These are phyloP conservation scores for Pseudopyricularia javanii DNA, from an alignment of 2,329 filamentous ascomycete species.

Conservation along the genomic window DNA sequence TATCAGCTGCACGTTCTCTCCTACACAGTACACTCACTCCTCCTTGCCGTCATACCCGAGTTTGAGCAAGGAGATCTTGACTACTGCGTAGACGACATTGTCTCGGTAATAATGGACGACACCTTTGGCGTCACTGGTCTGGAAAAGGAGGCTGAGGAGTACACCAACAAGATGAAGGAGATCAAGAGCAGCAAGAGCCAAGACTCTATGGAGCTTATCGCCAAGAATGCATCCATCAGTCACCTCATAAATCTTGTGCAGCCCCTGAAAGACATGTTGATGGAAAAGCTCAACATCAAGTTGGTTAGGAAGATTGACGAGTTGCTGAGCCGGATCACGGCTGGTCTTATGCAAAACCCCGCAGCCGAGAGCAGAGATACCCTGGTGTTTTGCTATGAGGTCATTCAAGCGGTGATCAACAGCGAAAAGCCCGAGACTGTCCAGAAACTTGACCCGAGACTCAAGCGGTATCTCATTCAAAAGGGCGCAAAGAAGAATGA, in stretches of 20 bases:
- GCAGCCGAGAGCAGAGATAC: constrained; percentile 69
- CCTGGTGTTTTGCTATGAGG: constrained; percentile 88
- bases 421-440: constrained; percentile 39
- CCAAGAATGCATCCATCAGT: constrained; percentile 65
- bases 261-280: constrained; percentile 65
- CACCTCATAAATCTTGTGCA: constrained; percentile 64
- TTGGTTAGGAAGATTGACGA: constrained; percentile 87
- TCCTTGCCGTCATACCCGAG: constrained; percentile 61
- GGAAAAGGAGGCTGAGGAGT: constrained; percentile 95
- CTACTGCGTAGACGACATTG: constrained; percentile 69
- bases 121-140: constrained; percentile 87
- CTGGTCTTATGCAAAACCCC: constrained; percentile 72
- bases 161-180: constrained; percentile 91
- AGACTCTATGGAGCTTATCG: constrained; percentile 89
- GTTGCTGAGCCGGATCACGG: constrained; percentile 68
- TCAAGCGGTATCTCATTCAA: constrained; percentile 68
- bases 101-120: constrained; percentile 88
- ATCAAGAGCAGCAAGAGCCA: constrained; percentile 97
- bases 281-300: constrained; percentile 72
- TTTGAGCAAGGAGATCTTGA: constrained; percentile 77
- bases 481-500: constrained; percentile 65
- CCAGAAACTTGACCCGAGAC: constrained; percentile 46
- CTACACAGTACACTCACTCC: constrained; percentile 84
- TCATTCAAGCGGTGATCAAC: constrained; percentile 77
- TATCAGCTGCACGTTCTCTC: constrained; percentile 93